These are phyloP conservation scores for Deinandra increscens DNA, from an alignment of 129 eudicot genomes.

Conservation along the genomic window DNA sequence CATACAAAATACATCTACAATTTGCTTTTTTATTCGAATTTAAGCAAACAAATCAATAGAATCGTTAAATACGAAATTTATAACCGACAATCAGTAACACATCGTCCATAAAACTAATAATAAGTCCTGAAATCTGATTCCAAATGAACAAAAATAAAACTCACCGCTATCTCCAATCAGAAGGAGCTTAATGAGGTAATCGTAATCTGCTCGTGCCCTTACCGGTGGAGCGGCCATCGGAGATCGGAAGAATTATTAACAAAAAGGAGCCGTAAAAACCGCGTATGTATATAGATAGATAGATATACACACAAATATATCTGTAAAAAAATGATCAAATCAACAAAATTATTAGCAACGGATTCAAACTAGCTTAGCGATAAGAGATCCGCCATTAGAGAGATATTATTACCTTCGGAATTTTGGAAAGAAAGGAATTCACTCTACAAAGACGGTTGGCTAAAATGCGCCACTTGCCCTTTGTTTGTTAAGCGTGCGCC, in stretches of 20 bases:
- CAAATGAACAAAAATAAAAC: slow-evolving; percentile 20
- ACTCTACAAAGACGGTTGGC: slow-evolving; percentile 18
- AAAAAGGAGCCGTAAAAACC: slow-evolving; percentile 15
- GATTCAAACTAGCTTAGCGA: slow-evolving; percentile 12
- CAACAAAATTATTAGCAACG: slow-evolving; percentile 21
- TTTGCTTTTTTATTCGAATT: background rate
- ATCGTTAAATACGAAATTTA: background rate
- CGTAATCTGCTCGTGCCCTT: slow-evolving; percentile 75
- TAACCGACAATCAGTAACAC: background rate
- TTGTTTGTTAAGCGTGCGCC: slow-evolving; percentile 7
- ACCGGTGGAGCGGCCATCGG: slow-evolving; percentile 85
- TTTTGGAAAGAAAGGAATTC: background rate
- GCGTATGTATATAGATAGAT: slow-evolving; percentile 20
- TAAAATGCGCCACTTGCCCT: slow-evolving; percentile 25
- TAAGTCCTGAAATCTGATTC: background rate
- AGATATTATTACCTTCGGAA: slow-evolving; percentile 13
- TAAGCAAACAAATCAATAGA: no score
- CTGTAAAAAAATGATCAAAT: slow-evolving; percentile 7
- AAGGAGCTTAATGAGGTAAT: slow-evolving; percentile 84
- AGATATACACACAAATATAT: slow-evolving; percentile 20
- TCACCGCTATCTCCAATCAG: slow-evolving; percentile 84
- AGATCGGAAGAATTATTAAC: slow-evolving; percentile 18
- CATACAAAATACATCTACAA: slow-evolving; percentile 2
- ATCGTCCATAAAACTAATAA: no score
- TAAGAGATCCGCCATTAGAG: slow-evolving; percentile 25